Evolutionary conservation across 306 rosid species (phyloP), one percentile per base, ranked within the genome.

Genomic region (Ziziphus jujuba): DNA sequence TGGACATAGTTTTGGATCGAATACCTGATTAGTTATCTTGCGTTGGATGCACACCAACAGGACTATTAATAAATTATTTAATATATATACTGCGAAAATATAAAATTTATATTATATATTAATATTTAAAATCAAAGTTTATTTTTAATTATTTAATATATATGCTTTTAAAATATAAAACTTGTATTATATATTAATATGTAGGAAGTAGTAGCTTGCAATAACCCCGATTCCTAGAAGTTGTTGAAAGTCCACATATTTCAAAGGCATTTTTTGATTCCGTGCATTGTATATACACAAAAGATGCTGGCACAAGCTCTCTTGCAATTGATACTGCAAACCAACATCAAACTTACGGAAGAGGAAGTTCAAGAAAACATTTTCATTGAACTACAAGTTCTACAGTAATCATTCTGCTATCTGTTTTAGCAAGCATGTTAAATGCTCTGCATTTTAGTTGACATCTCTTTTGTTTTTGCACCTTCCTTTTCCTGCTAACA

Each of bases 381-480:
- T 66, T 60, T 54, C 14, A 2, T 20, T 19, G n/a, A 67, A 64
- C 21, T 13, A 21, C 52, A 40, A 78, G 47, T 14, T 53, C 52
- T 53, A 72, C 56, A 12, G 23, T 28, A 58, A 65, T 66, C 51
- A 67, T 28, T n/a, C 22, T 17, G 22, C n/a, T 55, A 75, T 73
- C 45, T 82, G 21, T 33, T 60, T 48, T 59, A 60, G 72, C 35
- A 58, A 62, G 71, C 65, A 66, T 63, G 51, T 82, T 78, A 88
- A 57, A 95, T 92, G 71, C 77, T 88, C 80, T 88, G 95, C 75
- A 83, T 79, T 84, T 95, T 95, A 92, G 84, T 84, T 22, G 97
- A 82, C 22, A 74, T 43, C 40, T 87, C 97, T 77, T 84, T 89
- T 67, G 82, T 82, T 80, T 85, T 90, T 11, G 56, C 43, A 49